Conservation (phyloP, 78 protist species). For the Dictyostelium citrinum region DNA sequence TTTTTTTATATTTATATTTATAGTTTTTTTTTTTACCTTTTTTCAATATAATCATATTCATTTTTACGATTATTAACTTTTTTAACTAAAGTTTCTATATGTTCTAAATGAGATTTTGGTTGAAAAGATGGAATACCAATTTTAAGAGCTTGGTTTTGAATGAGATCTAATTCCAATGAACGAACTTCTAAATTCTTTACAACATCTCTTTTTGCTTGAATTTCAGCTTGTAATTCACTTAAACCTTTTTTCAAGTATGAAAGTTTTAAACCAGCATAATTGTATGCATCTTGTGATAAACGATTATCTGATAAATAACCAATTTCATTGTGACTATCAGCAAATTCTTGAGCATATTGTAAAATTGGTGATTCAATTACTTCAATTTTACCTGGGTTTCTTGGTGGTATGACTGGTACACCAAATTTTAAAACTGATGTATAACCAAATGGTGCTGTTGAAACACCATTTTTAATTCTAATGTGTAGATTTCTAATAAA, state of each 20-base stretch:
- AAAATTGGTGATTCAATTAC: constrained; percentile 4
- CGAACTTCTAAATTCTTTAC: constrained; percentile 33
- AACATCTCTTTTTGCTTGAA: constrained; percentile 51
- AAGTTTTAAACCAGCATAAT: constrained; percentile 22
- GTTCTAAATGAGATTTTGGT: constrained; percentile 47
- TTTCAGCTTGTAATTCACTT: constrained; percentile 5
- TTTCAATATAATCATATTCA: constrained; percentile 5
- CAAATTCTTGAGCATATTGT: constrained; percentile 43
- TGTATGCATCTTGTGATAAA: constrained; percentile 47
- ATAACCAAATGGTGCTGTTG: constrained; percentile 29
- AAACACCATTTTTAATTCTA: neutral
- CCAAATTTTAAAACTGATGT: constrained; percentile 7
- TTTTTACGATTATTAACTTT: constrained; percentile 3
- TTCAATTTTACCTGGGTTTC: neutral
- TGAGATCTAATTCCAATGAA: constrained; percentile 38
- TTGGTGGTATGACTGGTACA: neutral
- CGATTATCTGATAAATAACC: constrained; percentile 26
- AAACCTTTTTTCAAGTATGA: constrained; percentile 51
- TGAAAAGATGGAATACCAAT: constrained; percentile 70
- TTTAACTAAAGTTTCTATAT: neutral
- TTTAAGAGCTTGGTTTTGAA: constrained; percentile 47
- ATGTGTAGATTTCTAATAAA: neutral
- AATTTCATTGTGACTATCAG: constrained; percentile 22
- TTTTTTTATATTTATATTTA: neutral
- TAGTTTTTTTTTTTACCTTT: constrained; percentile 28